Evolutionary conservation across 495 filamentous ascomycete genomes (phyloP), one percentile per base, ranked within the genome.

Genomic region (Tuber melanosporum): DNA sequence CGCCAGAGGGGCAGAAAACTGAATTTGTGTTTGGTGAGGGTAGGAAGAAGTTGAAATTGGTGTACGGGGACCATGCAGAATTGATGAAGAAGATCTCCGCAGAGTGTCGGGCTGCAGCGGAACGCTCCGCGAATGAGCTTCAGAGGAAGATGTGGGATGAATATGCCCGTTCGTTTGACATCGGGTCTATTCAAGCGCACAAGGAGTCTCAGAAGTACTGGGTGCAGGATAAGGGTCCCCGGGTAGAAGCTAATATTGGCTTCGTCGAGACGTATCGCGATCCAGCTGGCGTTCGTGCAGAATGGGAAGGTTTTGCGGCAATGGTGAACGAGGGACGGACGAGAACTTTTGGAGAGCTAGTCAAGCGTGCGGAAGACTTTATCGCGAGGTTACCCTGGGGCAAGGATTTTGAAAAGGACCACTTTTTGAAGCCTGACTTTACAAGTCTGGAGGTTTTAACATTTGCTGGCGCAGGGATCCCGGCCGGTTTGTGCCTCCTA

Each of bases 181-280:
- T 91, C 70, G 95, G 95, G 26, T 97, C 93, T 20, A 88, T 97
- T 42, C 86, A 92, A 72, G 92, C 93, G 44, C 97, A 94, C 87
- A 97, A 96, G 86, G 92, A 97, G 81, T 91, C 90, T 79, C 95
- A 99, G 84, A 88, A 94, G 72, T 90, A 90, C 79, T 99, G 95
- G 95, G 94, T 99, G 70, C 90, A 92, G 73, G 94, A 99, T 79
- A 92, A 94, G 76, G 91, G 93, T 22, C 95, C 95, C 10, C 90
- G 89, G 84, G 90, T 99, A 26, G 95, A 98, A 84, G 92, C 88
- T 26, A 95, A 98, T 84, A 89, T 98, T 75, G 95, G 95, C 1
- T 99, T 98, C 82, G 91, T 99, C 62, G 95, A 99, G 85, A 97
- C 94, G 0, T 99, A 98, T 83, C 89, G 95, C 72, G 95, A 99